phyloP scores from a whole-genome alignment of 331 rosid species.

The Dryas integrifolia region DNA sequence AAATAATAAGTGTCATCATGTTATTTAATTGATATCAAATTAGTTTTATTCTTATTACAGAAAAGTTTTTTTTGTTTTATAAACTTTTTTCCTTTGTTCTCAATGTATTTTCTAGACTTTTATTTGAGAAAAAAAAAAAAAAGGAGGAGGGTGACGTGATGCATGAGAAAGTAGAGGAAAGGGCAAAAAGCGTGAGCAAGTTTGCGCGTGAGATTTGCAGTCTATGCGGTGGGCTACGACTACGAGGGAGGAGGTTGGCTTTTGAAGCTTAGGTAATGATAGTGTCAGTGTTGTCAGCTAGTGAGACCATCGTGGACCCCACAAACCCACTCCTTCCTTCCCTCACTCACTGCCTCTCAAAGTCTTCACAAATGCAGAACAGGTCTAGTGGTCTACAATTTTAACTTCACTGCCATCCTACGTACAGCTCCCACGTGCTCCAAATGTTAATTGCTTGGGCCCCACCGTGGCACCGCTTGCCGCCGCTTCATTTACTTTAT shows the following conservation, averaged over 20 bases:
- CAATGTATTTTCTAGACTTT: no score
- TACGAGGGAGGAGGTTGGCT: neutral
- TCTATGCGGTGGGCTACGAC: neutral
- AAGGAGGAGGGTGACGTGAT: no score
- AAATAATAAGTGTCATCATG: no score
- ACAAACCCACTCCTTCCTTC: neutral
- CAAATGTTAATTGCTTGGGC: neutral
- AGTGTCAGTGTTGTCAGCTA: neutral
- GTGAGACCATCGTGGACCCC: neutral
- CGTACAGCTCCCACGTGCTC: neutral
- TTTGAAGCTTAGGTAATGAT: constrained; percentile 5
- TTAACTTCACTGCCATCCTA: neutral
- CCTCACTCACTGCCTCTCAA: neutral
- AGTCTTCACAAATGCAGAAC: no score
- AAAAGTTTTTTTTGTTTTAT: no score
- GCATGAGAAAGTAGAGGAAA: neutral
- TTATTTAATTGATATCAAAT: no score
- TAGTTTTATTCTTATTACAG: no score
- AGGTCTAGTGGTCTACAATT: no score
- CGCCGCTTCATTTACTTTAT: constrained; percentile 8
- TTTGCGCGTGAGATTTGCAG: neutral
- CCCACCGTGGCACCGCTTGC: neutral
- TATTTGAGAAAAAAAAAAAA: no score
- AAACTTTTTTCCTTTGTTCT: no score
- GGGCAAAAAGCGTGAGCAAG: neutral